Conservation (phyloP, 352 stramenopile species). For the Pythium dissimile region DNA sequence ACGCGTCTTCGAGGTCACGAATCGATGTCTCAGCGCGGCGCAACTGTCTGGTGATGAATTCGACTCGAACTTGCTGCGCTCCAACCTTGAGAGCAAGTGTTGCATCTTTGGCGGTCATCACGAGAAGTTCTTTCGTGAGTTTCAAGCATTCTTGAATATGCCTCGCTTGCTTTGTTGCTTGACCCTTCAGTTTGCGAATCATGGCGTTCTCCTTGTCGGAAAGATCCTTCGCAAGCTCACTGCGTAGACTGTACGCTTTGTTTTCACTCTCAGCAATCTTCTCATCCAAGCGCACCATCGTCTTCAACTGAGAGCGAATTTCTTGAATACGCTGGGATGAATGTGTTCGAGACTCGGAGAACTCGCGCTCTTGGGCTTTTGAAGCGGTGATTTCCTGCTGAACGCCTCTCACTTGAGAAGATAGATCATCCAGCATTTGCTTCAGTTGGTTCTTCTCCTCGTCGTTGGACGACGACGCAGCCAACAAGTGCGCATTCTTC, state of each 20-base stretch:
- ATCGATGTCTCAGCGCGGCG: slow-evolving; percentile 51
- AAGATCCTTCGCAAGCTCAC: slow-evolving; percentile 74
- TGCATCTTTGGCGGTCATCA: slow-evolving; percentile 45
- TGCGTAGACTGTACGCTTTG: slow-evolving; percentile 67
- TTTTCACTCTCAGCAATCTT: slow-evolving; percentile 69
- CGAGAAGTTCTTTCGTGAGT: slow-evolving; percentile 49
- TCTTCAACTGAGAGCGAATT: slow-evolving; percentile 63
- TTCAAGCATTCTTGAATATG: slow-evolving; percentile 62
- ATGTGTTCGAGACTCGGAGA: slow-evolving; percentile 54
- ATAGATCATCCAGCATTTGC: slow-evolving; percentile 40
- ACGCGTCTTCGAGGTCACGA: slow-evolving; percentile 49
- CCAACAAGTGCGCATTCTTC: slow-evolving; percentile 59
- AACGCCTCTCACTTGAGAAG: slow-evolving; percentile 30
- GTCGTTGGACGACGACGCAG: slow-evolving; percentile 72
- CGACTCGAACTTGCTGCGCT: slow-evolving; percentile 64
- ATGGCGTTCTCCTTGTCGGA: slow-evolving; percentile 75
- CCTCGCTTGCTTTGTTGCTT: slow-evolving; percentile 67
- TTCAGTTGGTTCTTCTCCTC: slow-evolving; percentile 69
- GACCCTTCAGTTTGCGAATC: slow-evolving; percentile 68
- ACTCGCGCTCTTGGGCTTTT: slow-evolving; percentile 61
- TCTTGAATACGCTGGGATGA: slow-evolving; percentile 60
- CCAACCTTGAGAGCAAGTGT: slow-evolving; percentile 51
- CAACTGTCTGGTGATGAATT: slow-evolving; percentile 60
- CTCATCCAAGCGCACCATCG: slow-evolving; percentile 68
- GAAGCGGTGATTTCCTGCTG: slow-evolving; percentile 64